Base-by-base conservation (phyloP, 2,329 filamentous ascomycete genomes). In the Ophiostoma triangulosporum region DNA sequence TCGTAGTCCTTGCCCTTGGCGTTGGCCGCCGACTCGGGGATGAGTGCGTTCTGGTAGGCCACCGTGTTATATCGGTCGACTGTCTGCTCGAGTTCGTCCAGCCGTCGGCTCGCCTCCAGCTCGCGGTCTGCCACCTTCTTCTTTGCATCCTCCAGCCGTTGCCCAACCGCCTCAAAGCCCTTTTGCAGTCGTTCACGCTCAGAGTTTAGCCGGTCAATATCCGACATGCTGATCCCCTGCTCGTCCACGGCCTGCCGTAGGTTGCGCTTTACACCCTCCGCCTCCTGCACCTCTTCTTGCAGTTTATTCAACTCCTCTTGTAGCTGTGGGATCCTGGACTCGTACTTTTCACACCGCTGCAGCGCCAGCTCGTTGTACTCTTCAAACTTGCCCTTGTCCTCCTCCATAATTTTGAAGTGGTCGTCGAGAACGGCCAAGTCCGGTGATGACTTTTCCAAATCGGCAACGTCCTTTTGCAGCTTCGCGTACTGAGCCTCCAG, bases 141-240 rank as follows among this genome's bases (percentile, higher is more conserved):
- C 71, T 94, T 94, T 8, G 84, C 78, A 58, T 97, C 93, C 54
- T 96, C 90, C 0, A 96, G 74, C 51, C 88, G 78, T 53, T 79
- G 75, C 6, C 80, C 76, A 0, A 88, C 86, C 2, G 83, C 78
- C 61, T 95, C 88, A 45, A 95, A 84, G 40, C 84, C 86, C 62
- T 85, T 90, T 59, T 95, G 88, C n/a, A 98, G 77, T 48, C 93
- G 83, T 63, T 98, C 93, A 52, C 90, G 83, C 67, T 98, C 93
- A 33, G 87, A 84, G 61, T 89, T 95, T 91, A 98, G 96, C 67
- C 93, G 88, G 75, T 98, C 93, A 64, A 98, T 97, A 76, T 98
- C 93, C 70, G 93, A 86, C 70, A 96, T 94, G 63, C 89, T 94
- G 65, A 98, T 90, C 2, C 93, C 93, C 64, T 95, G 88, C 61